Evolutionary conservation across 2,329 filamentous ascomycete genomes (phyloP).

Genomic region (Curvularia hawaiiensis): DNA sequence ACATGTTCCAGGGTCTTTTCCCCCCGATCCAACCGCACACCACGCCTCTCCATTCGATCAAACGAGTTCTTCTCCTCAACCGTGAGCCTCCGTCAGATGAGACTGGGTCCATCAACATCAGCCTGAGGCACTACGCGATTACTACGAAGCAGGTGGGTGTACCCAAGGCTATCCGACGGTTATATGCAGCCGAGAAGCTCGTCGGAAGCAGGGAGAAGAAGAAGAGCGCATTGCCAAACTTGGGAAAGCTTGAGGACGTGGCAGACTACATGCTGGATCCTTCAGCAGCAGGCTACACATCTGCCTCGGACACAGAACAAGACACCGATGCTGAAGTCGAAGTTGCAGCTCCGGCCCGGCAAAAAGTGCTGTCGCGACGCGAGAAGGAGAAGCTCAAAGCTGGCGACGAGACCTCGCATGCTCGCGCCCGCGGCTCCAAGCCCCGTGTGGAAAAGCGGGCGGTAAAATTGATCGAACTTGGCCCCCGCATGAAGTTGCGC

Average conservation of each 20-base stretch:
- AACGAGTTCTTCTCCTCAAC: constrained; percentile 87
- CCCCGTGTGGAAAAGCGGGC: constrained; percentile 77
- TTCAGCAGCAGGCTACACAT: constrained; percentile 80
- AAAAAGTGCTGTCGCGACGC: constrained; percentile 65
- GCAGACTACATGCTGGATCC: constrained; percentile 91
- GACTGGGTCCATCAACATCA: constrained; percentile 73
- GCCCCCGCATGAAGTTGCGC: constrained; percentile 84
- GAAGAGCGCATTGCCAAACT: constrained; percentile 75
- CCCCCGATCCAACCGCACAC: constrained; percentile 92
- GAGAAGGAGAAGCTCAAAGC: constrained; percentile 53
- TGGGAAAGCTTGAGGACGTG: constrained; percentile 90
- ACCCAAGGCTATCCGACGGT: constrained; percentile 79
- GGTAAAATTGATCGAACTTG: constrained; percentile 90
- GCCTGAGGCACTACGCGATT: constrained; percentile 93
- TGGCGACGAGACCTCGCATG: constrained; percentile 46
- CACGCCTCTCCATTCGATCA: constrained; percentile 90
- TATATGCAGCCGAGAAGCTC: constrained; percentile 85
- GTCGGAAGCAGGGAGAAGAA: constrained; percentile 62
- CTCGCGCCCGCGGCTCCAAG: constrained; percentile 45
- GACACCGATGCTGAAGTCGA: constrained; percentile 97
- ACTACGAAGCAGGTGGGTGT: constrained; percentile 85
- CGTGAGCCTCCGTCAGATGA: constrained; percentile 63
- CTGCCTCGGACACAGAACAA: constrained; percentile 88
- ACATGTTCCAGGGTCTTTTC: constrained; percentile 94
- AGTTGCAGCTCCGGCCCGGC: constrained; percentile 65